Conservation (phyloP, 2,329 filamentous ascomycete genomes). For the Fusarium succisae region DNA sequence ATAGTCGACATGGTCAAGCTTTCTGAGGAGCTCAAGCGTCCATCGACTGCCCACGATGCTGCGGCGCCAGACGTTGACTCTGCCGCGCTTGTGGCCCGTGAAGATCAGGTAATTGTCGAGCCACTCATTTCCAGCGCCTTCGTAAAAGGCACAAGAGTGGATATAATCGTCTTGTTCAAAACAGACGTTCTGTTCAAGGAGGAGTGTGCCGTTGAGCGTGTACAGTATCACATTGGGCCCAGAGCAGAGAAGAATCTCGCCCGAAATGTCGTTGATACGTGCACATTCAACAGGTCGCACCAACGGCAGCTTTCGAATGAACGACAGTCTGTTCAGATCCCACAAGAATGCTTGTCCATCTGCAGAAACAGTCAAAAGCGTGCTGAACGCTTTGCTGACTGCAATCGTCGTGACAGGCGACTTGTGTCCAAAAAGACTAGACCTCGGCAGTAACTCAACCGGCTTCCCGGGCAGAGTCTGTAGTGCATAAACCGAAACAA, state of each 20-base stretch:
- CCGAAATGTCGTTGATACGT: conserved; percentile 87
- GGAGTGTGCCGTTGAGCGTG: conserved; percentile 84
- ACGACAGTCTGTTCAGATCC: conserved; percentile 92
- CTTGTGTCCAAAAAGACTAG: conserved; percentile 90
- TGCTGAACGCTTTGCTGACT: conserved; percentile 87
- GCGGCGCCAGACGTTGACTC: conserved; percentile 81
- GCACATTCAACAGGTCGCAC: conserved; percentile 74
- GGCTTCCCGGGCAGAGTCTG: conserved; percentile 69
- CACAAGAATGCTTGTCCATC: conserved; percentile 89
- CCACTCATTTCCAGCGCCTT: conserved; percentile 91
- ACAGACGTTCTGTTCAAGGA: conserved; percentile 86
- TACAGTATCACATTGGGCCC: conserved; percentile 80
- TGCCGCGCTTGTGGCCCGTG: conserved; percentile 84
- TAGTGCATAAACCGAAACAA: conserved; percentile 85
- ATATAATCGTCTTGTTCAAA: conserved; percentile 76
- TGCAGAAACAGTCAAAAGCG: conserved; percentile 82
- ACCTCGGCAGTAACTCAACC: conserved; percentile 81
- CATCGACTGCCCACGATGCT: conserved; percentile 70
- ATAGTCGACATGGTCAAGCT: conserved; percentile 80
- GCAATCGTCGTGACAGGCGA: conserved; percentile 83
- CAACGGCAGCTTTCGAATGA: conserved; percentile 77
- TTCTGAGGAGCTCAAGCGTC: conserved; percentile 79
- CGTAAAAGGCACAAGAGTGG: conserved; percentile 88
- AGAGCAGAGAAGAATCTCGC: conserved; percentile 87
- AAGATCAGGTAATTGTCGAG: conserved; percentile 86